Evolutionary conservation across 495 filamentous ascomycete genomes (phyloP).

Genomic region (Cercophora sp.): DNA sequence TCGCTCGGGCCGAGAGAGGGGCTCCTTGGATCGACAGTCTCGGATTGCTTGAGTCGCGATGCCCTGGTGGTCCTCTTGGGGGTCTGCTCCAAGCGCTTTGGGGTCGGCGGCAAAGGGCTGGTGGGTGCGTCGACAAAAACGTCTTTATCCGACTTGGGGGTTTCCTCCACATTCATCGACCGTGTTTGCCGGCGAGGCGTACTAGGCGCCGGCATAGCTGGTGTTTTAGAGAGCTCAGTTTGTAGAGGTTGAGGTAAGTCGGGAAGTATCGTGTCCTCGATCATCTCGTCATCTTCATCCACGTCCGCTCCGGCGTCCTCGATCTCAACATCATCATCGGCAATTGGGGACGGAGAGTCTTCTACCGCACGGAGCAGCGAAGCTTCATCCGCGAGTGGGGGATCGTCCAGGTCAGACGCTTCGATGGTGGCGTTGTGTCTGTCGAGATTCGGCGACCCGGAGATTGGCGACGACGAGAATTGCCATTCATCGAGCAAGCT

Average conservation of each 20-base stretch:
- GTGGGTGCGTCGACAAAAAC: slow-evolving; percentile 45
- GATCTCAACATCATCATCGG: slow-evolving; percentile 9
- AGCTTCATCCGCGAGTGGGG: slow-evolving; percentile 10
- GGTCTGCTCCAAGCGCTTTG: slow-evolving; percentile 9
- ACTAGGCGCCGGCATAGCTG: too few relatives aligned
- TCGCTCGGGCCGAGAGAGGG: slow-evolving; percentile 41
- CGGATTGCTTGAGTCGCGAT: not conserved
- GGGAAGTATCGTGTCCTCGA: slow-evolving; percentile 25
- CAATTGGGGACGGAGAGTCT: not conserved
- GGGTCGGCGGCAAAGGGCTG: slow-evolving; percentile 31
- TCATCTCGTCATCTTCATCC: slow-evolving; percentile 17
- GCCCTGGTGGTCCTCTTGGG: not conserved
- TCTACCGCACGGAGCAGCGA: slow-evolving; percentile 11
- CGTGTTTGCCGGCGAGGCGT: slow-evolving; percentile 17
- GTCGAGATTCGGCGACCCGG: slow-evolving; percentile 35
- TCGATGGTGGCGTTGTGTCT: slow-evolving; percentile 18
- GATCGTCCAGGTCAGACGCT: slow-evolving; percentile 13
- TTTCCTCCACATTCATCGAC: slow-evolving; percentile 11
- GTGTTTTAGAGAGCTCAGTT: too few relatives aligned
- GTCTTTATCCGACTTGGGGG: slow-evolving; percentile 37
- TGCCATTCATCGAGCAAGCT: slow-evolving; percentile 43
- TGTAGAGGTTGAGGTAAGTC: not conserved
- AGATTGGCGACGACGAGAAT: slow-evolving; percentile 44
- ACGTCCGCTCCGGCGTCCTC: slow-evolving; percentile 5
- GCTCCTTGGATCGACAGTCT: slow-evolving; percentile 1